Evolutionary conservation across 2,329 filamentous ascomycete genomes (phyloP).

Genomic region (Tolypocladium cylindrosporum): DNA sequence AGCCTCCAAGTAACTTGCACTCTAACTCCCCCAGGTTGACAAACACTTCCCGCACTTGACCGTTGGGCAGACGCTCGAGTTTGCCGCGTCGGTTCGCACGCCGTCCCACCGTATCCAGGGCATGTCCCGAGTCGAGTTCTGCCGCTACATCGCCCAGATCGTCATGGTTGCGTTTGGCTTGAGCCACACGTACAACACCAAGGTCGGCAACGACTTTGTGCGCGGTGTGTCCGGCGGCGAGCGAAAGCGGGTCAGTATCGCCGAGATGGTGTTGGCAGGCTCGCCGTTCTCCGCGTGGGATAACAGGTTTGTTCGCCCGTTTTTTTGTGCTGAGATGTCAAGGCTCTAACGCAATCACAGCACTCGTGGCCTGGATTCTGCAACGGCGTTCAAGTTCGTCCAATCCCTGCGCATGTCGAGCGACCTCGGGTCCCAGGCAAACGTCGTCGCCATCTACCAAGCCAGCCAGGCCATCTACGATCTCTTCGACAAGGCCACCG

Average conservation of each 20-base stretch:
- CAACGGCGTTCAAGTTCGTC: constrained; percentile 65
- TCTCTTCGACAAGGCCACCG: constrained; percentile 63
- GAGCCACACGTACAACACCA: constrained; percentile 61
- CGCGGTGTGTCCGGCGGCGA: constrained; percentile 64
- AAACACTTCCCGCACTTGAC: constrained; percentile 71
- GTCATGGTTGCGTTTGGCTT: constrained; percentile 65
- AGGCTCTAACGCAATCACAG: constrained; percentile 12
- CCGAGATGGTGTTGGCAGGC: constrained; percentile 61
- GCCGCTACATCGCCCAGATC: constrained; percentile 52
- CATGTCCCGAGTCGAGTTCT: constrained; percentile 50
- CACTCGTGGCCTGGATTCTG: constrained; percentile 63
- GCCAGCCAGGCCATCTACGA: constrained; percentile 61
- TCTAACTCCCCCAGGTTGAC: constrained; percentile 36
- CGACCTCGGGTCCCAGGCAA: constrained; percentile 51
- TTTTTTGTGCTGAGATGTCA: background rate
- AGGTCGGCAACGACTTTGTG: constrained; percentile 65
- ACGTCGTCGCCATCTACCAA: constrained; percentile 62
- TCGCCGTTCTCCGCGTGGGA: constrained; percentile 55
- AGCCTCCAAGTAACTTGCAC: fast-evolving
- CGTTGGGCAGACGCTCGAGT: constrained; percentile 63
- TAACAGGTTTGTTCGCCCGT: constrained; percentile 35
- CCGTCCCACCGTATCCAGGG: constrained; percentile 54
- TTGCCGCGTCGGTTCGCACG: constrained; percentile 60
- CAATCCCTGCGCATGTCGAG: constrained; percentile 55
- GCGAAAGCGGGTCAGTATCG: constrained; percentile 72